These are phyloP conservation scores for Globisporangium rhizosaccharum DNA, from an alignment of 352 stramenopile species.

Conservation along the genomic window DNA sequence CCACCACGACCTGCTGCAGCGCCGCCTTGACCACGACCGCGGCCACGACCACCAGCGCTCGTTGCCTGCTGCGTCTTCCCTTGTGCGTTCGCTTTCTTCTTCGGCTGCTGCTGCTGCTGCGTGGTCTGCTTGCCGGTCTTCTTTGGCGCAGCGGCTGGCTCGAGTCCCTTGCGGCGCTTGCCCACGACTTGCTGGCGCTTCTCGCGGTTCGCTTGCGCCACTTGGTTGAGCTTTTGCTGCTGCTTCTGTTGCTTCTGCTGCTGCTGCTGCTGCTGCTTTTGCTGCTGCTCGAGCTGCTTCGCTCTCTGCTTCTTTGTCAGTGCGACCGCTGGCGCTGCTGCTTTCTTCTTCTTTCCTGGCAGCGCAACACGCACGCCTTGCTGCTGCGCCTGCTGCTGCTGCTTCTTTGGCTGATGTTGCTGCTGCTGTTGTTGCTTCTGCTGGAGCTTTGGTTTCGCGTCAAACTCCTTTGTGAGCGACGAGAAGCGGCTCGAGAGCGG, in stretches of 20 bases:
- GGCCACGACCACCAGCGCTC: conserved; percentile 15
- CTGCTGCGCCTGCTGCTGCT: conserved; percentile 1
- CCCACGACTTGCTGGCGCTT: conserved; percentile 76
- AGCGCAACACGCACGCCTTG: conserved; percentile 17
- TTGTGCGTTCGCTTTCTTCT: conserved; percentile 23
- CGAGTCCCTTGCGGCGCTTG: conserved; percentile 70
- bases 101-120: not conserved
- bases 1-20: conserved; percentile 24
- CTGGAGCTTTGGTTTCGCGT: conserved; percentile 16
- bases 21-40: conserved; percentile 13
- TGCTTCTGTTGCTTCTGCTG: conserved; percentile 40
- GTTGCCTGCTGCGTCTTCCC: not conserved
- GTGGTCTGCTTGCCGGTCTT: conserved; percentile 25
- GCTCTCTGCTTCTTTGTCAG: conserved; percentile 13
- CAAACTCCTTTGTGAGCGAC: conserved; percentile 42
- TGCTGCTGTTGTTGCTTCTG: conserved; percentile 6
- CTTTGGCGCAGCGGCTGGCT: conserved; percentile 16
- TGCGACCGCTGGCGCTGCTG: conserved; percentile 7
- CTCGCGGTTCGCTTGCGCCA: conserved; percentile 49
- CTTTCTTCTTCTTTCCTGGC: conserved; percentile 16
- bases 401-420: conserved; percentile 1
- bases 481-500: conserved; percentile 77
- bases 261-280: conserved; percentile 19
- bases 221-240: conserved; percentile 61
- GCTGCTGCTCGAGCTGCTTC: conserved; percentile 23